Base-by-base conservation (phyloP, 176 grass and related monocot species). In the Alopecurus myosuroides region DNA sequence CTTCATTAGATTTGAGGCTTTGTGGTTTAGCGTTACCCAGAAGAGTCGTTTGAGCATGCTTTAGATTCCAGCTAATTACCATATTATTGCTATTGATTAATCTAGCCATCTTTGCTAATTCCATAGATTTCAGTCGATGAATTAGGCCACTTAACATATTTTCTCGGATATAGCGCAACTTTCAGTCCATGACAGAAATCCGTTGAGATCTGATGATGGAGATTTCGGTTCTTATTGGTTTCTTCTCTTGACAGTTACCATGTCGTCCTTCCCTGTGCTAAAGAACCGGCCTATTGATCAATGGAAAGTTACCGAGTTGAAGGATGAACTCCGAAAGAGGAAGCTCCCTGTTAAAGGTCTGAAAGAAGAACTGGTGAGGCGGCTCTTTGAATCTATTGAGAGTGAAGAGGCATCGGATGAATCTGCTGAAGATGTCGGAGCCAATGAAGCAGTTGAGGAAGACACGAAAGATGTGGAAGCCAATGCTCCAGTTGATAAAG, bases 281-380 rank as follows among this genome's bases (percentile, higher is more conserved):
- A 99, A 99, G 79, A 97, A 92, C 79, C 88, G 88, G 15, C 94
- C 97, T 9, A 97, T 99, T 12, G 97, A 99, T 83, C 97, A 97
- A 79, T 99, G 94, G 97, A 94, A 88, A 77, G 97, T 99, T 46
- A 94, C 94, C 35, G 97, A 99, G 79, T 85, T 99, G 67, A 96
- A 92, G 86, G 97, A 97, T 23, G 97, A 99, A 70, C 88, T 99
- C 4, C 89, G 89, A 70, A 97, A 85, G 86, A 97, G 97, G 64
- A 94, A 40, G 78, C 87, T 99, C 39, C 86, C 94, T 64, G 66
- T 99, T 17, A 96, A 90, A 81, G 97, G 97, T 58, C 80, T 99
- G 74, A 99, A 99, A 89, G 97, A 99, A 67, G 97, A 99, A 55
- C 79, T 99, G 70, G 94, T 99, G 60, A 94, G 92, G 79, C 82